These are phyloP conservation scores for Claviceps paspali DNA, from an alignment of 2,329 filamentous ascomycete species.

Conservation along the genomic window DNA sequence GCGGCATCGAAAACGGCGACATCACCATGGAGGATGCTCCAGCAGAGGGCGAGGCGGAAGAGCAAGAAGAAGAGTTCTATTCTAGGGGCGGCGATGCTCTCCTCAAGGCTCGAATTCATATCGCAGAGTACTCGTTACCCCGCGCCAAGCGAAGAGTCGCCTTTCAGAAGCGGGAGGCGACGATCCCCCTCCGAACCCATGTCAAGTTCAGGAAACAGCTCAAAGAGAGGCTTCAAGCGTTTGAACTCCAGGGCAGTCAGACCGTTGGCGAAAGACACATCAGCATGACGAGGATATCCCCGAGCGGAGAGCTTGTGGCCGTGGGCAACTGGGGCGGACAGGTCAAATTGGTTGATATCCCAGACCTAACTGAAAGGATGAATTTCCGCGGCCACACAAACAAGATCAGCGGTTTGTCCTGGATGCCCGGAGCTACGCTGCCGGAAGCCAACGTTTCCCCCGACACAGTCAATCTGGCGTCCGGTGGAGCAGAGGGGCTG, in stretches of 20 bases:
- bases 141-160: conserved; percentile 62
- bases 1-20: conserved; percentile 39
- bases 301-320: conserved; percentile 67
- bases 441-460: conserved; percentile 54
- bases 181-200: conserved; percentile 74
- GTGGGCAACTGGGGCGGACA: conserved; percentile 89
- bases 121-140: conserved; percentile 73
- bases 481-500: conserved; percentile 75
- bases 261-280: conserved; percentile 82
- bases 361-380: conserved; percentile 61
- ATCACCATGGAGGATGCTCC: conserved; percentile 44
- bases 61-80: conserved; percentile 89
- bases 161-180: conserved; percentile 65
- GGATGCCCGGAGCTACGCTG: conserved; percentile 73
- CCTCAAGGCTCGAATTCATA: conserved; percentile 58
- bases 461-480: conserved; percentile 69
- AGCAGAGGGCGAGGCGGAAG: conserved; percentile 48
- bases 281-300: conserved; percentile 82
- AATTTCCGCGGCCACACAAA: conserved; percentile 73
- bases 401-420: conserved; percentile 78
- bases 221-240: conserved; percentile 66
- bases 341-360: conserved; percentile 73
- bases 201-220: conserved; percentile 83
- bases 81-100: conserved; percentile 65
- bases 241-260: conserved; percentile 88